phyloP scores from a whole-genome alignment of 169 alveolate species.

The Plasmodium fragile region DNA sequence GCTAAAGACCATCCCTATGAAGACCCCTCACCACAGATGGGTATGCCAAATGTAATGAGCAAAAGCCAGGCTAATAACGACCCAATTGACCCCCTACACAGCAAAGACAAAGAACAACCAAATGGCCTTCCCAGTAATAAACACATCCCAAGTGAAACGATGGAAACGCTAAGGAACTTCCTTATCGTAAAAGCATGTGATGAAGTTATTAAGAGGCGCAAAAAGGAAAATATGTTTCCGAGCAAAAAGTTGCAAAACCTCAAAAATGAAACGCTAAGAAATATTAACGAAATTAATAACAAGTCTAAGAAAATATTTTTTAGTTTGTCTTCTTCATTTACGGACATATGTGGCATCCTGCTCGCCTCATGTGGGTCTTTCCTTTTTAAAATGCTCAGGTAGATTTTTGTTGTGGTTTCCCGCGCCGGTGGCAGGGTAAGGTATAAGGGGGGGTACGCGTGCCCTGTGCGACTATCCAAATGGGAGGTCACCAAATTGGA shows the following conservation, averaged over 20 bases:
- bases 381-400: conserved; percentile 36
- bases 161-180: conserved; percentile 52
- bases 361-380: conserved; percentile 22
- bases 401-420: background rate
- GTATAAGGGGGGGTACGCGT: background rate
- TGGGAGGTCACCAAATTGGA: background rate
- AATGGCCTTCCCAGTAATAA: background rate
- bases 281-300: conserved; percentile 50
- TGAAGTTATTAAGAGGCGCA: conserved; percentile 29
- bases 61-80: background rate
- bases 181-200: conserved; percentile 55
- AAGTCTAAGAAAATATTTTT: conserved; percentile 64
- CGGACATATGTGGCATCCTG: conserved; percentile 56
- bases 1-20: background rate
- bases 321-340: conserved; percentile 71
- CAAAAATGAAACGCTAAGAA: conserved; percentile 49
- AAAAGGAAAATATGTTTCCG: conserved; percentile 59
- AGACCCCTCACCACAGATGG: background rate
- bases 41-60: background rate
- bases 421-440: background rate
- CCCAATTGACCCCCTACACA: background rate
- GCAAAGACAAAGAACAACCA: background rate
- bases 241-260: conserved; percentile 50
- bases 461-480: background rate
- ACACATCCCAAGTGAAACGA: conserved; percentile 5